Evolutionary conservation across 2,329 filamentous ascomycete genomes (phyloP).

Genomic region (Cytospora mali): DNA sequence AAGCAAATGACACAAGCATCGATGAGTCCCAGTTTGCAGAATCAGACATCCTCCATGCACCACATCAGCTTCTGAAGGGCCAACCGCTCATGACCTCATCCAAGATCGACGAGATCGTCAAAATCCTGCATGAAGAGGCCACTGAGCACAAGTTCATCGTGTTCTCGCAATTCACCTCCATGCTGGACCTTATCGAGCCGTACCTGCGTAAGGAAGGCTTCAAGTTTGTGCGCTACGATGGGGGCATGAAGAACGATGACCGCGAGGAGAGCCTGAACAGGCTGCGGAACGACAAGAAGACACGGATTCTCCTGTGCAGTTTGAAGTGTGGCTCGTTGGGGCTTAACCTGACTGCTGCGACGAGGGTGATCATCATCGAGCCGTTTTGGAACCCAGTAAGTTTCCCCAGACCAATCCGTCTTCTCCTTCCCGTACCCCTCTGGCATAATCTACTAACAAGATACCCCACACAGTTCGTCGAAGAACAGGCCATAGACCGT

Average conservation of each 20-base stretch:
- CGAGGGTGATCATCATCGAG: constrained; percentile 90
- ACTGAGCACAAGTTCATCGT: constrained; percentile 93
- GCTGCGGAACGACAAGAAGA: constrained; percentile 73
- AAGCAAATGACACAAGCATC: constrained; percentile 37
- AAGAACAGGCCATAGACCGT: constrained; percentile 98
- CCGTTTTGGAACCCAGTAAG: constrained; percentile 96
- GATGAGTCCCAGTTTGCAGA: constrained; percentile 45
- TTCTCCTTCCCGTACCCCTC: not conserved
- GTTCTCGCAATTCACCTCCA: constrained; percentile 97
- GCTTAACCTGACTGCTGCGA: constrained; percentile 91
- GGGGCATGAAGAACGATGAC: constrained; percentile 89
- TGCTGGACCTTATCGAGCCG: constrained; percentile 94
- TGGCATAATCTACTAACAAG: constrained; percentile 20
- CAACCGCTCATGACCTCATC: constrained; percentile 68
- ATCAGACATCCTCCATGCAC: constrained; percentile 10
- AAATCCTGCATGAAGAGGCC: constrained; percentile 78
- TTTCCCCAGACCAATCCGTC: constrained; percentile 27
- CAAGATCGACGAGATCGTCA: constrained; percentile 85
- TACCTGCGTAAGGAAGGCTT: constrained; percentile 78
- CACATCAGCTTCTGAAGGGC: constrained; percentile 10
- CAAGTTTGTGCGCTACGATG: constrained; percentile 87
- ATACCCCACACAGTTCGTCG: constrained; percentile 71
- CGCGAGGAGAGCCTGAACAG: constrained; percentile 83
- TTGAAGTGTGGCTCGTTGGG: constrained; percentile 92
- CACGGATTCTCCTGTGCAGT: constrained; percentile 86